Base-by-base conservation (phyloP, 2,329 filamentous ascomycete genomes). In the Epichloe bromicola region DNA sequence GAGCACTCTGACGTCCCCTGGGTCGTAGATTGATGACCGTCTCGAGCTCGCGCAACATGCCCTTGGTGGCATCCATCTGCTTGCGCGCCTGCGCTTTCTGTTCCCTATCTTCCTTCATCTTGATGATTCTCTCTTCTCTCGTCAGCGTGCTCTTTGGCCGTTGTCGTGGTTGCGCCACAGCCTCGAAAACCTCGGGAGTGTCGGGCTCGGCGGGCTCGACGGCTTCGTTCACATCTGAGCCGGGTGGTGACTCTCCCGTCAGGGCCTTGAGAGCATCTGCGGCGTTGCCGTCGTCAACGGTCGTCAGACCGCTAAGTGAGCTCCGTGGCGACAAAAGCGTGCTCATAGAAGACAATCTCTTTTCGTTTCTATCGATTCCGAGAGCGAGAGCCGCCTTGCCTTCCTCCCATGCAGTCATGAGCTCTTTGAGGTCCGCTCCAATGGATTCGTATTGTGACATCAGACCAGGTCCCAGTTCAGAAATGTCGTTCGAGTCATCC, bases 381-480 rank as follows among this genome's bases (percentile, higher is more conserved):
- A 82, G 80, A 45, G 88, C 82, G 49, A 98, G 73, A 5, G 88
- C 83, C n/a, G 83, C 79, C 65, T 86, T 91, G 48, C 91, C 93
- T 49, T 85, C 79, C 60, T 94, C 88, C 90, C 90, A 95, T 56
- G 88, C 86, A 55, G 85, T 77, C 67, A 90, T 81, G 47, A 95
- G 71, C 42, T 83, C 79, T 63, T 85, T 85, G 43, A 98, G 75
- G 61, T 98, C 93, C 26, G 83, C 75, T 3, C 93, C 93, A 56
- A 98, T 94, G 4, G 89, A 91, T 51, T 98, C 93, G 66, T 97
- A 98, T 61, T 97, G 93, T 20, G 82, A 71, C 75, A 95, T 83
- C 39, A 97, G 75, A 55, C 82, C 83, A 1, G 83, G 78, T 0
- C 86, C 88, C 15, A 95, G 76, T 57, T 95, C 86, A 4, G 81